Base-by-base conservation (phyloP, 306 rosid genomes). In the Quillaja saponaria region DNA sequence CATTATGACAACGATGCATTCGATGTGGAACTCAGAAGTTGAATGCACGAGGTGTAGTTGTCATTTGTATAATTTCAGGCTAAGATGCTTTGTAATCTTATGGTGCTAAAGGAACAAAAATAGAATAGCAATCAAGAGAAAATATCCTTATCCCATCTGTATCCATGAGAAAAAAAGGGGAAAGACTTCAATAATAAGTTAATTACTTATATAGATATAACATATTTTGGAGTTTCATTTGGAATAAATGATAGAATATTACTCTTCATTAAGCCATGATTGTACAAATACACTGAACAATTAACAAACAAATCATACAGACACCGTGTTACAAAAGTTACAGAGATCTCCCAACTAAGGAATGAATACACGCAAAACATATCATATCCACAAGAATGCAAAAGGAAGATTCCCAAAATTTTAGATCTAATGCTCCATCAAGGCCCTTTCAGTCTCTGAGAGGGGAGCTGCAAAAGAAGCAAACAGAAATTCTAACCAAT, bases 381-480 rank as follows among this genome's bases (percentile, higher is more conserved):
- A 51, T 13, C 40, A 34, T 61, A 71, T 68, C 71, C 35, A 7
- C 2, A 39, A 39, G 7, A 39, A 33, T 55, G 17, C 38, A 15
- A 18, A 41, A 44, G 14, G 15, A 61, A 75, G 68, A 53, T 63
- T 54, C 64, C 67, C 70, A 63, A 39, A 51, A 65, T 41, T 63
- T 41, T 41, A 10, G 34, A 65, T 66, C 85, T 82, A 91, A 66
- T 80, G 96, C 67, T 94, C 99, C 90, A 94, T 94, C 85, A 94
- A 70, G 49, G 99, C 97, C 1, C 89, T 71, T 73, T 94, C 99
- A 35, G 95, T 94, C 80, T 94, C 99, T 0, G 99, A 87, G 49
- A 94, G 80, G 10, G 99, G 99, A 28, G 97, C 99, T 94, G 96
- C 83, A 85, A 78, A 34, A 58, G 16, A 58, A 61, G 21, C 61